Evolutionary conservation across 805 yeast genomes (phyloP), one percentile per base, ranked within the genome.

Genomic region (Komagataella phaffii): DNA sequence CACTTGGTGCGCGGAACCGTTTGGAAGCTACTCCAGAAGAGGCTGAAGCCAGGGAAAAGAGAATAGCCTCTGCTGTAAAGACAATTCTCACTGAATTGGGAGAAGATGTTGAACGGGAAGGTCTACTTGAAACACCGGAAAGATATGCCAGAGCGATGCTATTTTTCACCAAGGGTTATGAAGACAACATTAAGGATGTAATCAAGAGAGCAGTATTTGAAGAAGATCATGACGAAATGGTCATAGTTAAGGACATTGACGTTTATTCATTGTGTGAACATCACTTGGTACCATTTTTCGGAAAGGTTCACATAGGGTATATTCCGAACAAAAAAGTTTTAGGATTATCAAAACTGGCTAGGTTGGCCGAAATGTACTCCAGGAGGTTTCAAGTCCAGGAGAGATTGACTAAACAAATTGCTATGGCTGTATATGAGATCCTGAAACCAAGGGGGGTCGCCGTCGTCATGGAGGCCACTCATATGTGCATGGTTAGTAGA

Each of bases 141-240:
- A 72, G 99, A 57, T 93, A 90, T 65, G 99, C 99, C 0, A 75
- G 95, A 54, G 99, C 99, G 4, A 88, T 93, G 95, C 74, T 93
- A 47, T 91, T 74, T 62, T 88, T 93, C 73, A 93, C 99, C 18
- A 88, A 88, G 64, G 99, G 99, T 19, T 93, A 93, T 63, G 96
- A 91, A 67, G 96, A 90, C 58, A 90, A 89, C 64, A 85, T 93
- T 54, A 76, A 87, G 55, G 96, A 88, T 62, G 96, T 89, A 24
- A 85, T 93, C 61, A 91, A 93, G 60, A 76, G 90, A 54, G 99
- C 99, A 0, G 95, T 93, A 6, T 93, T 93, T 60, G 97, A 93
- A 65, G 98, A 93, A 65, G 96, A 93, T 64, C 99, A 93, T 64
- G 98, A 93, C 65, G 99, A 93, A 64, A 93, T 93, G 98, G 98